Evolutionary conservation across 768 basidiomycete genomes (phyloP), one percentile per base, ranked within the genome.

Genomic region (Phlebiopsis flavidoalba): DNA sequence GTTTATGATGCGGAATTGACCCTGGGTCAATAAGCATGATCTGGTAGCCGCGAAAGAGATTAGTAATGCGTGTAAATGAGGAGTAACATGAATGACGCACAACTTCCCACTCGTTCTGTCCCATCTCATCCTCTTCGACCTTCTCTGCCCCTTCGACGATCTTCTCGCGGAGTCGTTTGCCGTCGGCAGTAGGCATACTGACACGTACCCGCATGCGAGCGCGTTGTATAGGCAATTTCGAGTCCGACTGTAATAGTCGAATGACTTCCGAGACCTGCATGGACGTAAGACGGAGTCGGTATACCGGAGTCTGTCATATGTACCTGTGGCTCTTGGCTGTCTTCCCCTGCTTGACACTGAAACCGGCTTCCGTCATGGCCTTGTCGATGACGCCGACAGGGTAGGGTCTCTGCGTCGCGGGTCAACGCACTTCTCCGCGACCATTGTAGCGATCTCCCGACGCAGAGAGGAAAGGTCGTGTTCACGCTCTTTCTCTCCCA

Each of bases 361-460:
- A 95, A 0, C 95, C 95, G 8, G 92, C 89, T 71, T 98, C 95
- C 8, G 85, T 76, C 96, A 99, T 96, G 0, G 95, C 95, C 74
- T 97, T 98, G 71, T 99, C 97, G 64, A 99, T 93, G 79, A 98
- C 93, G 17, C 92, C 88, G 35, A 96, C 93, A 5, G 94, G 88
- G 71, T 98, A 95, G 5, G 95, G 94, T 10, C 86, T 78, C 70
- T 93, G 88, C 1, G 94, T 96, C 4, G 81, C 76, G 97, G 97
- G 69, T 98, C 95, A 22, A 98, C 95, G 61, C 91, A 95, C 77
- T 96, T 95, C 75, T 95, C 93, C 6, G 95, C 89, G 3, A 99
- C 93, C 43, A 95, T 83, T 0, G 93, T 96, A 5, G 93, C 93
- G 53, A 98, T 97, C 73, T 98, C 97, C 48, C 82, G 80, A 57